Evolutionary conservation across 2,329 filamentous ascomycete species (phyloP).

Genomic region (Arthrinium phaeospermum): DNA sequence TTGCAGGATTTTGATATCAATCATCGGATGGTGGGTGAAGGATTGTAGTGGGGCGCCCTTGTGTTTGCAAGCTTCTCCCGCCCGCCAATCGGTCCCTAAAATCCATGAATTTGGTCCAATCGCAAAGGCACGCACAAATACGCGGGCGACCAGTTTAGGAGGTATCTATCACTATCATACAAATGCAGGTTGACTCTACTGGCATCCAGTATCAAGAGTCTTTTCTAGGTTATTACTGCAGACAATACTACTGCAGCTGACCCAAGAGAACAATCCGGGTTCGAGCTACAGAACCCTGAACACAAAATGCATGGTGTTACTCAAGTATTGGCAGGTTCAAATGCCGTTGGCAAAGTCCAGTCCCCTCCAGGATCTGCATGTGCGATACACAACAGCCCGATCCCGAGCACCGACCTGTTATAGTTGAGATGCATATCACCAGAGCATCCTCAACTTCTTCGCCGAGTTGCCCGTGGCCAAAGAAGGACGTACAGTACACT

Average conservation of each 20-base stretch:
- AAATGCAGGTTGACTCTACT: not conserved
- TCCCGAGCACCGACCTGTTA: not conserved
- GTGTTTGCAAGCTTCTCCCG: not conserved
- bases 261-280: not conserved
- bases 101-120: not conserved
- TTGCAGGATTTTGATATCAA: slow-evolving; percentile 11
- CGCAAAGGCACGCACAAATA: not conserved
- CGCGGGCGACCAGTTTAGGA: not conserved
- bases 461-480: not conserved
- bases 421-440: not conserved
- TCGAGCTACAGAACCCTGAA: not conserved
- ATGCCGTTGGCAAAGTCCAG: not conserved
- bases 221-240: slow-evolving; percentile 9
- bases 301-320: not conserved
- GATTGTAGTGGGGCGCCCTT: slow-evolving; percentile 1
- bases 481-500: not conserved
- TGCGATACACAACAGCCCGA: not conserved
- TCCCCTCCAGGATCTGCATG: not conserved
- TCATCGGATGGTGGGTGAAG: slow-evolving; percentile 3
- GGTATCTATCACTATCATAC: no score
- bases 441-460: not conserved
- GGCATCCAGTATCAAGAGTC: not conserved
- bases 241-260: not conserved
- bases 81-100: not conserved
- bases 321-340: not conserved